Evolutionary conservation across 768 basidiomycete species (phyloP).

Genomic region (Tulasnella sp.): DNA sequence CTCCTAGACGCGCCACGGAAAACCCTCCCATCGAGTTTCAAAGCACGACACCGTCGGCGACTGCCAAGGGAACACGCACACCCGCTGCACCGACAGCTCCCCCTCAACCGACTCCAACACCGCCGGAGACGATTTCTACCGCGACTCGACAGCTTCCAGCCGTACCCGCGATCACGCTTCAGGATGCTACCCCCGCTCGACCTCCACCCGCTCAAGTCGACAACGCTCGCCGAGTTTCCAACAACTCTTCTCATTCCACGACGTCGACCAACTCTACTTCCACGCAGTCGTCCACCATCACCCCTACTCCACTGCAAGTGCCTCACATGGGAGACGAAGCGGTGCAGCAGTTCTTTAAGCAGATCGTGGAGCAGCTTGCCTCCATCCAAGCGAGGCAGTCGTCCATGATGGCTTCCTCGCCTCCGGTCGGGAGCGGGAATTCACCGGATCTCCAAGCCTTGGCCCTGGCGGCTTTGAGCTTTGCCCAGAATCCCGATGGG

Average conservation of each 20-base stretch:
- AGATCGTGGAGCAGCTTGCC: constrained; percentile 80
- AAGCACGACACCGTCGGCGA: not conserved
- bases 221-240: constrained; percentile 11
- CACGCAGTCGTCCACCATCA: constrained; percentile 38
- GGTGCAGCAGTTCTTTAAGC: constrained; percentile 82
- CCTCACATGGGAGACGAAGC: constrained; percentile 74
- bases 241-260: constrained; percentile 6
- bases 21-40: not conserved
- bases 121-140: not conserved
- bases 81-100: not conserved
- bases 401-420: constrained; percentile 28
- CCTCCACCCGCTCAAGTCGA: not conserved
- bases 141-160: not conserved
- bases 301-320: constrained; percentile 50
- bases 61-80: not conserved
- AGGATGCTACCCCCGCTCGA: constrained; percentile 33
- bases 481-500: constrained; percentile 36
- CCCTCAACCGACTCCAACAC: not conserved
- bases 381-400: constrained; percentile 64
- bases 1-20: not conserved
- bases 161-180: constrained; percentile 42
- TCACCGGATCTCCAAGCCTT: constrained; percentile 32
- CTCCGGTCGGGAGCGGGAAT: not conserved
- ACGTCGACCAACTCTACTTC: constrained; percentile 30
- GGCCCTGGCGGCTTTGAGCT: constrained; percentile 29